phyloP scores from a whole-genome alignment of 2,329 filamentous ascomycete species.

The Fusarium coffeatum region DNA sequence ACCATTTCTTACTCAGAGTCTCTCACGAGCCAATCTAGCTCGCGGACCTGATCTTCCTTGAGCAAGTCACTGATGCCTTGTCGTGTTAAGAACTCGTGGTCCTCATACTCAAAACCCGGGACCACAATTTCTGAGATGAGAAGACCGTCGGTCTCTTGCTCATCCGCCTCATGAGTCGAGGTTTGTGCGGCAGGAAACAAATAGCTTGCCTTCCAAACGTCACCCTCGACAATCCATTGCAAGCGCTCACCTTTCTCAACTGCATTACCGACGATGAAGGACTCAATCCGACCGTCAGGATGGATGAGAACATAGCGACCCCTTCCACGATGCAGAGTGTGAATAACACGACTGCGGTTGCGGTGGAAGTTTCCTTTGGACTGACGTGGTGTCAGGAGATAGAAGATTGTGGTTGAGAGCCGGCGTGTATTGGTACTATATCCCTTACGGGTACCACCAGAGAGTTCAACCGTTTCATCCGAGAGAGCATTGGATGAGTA shows the following conservation, averaged over 20 bases:
- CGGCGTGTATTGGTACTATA: conserved; percentile 58
- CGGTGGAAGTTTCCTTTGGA: conserved; percentile 72
- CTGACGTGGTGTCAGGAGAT: conserved; percentile 67
- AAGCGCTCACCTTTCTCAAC: conserved; percentile 68
- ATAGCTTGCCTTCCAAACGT: conserved; percentile 74
- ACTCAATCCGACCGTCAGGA: conserved; percentile 68
- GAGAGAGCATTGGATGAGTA: conserved; percentile 52
- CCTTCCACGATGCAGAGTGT: conserved; percentile 72
- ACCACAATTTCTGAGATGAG: conserved; percentile 76
- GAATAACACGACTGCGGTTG: conserved; percentile 71
- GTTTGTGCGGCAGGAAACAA: conserved; percentile 54
- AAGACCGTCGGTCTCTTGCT: conserved; percentile 59
- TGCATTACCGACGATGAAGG: conserved; percentile 71
- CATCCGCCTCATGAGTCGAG: conserved; percentile 44
- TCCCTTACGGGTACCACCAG: conserved; percentile 49
- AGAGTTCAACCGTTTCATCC: conserved; percentile 50
- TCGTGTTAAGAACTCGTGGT: conserved; percentile 73
- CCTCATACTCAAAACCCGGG: conserved; percentile 74
- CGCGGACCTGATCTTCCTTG: conserved; percentile 59
- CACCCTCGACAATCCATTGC: conserved; percentile 77
- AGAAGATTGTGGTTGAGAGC: conserved; percentile 72
- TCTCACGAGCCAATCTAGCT: conserved; percentile 61
- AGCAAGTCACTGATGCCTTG: conserved; percentile 65
- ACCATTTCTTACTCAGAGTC: conserved; percentile 15
- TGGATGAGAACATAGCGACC: conserved; percentile 74